Conservation (phyloP, 2,329 filamentous ascomycete species). For the Sporothrix protearum region DNA sequence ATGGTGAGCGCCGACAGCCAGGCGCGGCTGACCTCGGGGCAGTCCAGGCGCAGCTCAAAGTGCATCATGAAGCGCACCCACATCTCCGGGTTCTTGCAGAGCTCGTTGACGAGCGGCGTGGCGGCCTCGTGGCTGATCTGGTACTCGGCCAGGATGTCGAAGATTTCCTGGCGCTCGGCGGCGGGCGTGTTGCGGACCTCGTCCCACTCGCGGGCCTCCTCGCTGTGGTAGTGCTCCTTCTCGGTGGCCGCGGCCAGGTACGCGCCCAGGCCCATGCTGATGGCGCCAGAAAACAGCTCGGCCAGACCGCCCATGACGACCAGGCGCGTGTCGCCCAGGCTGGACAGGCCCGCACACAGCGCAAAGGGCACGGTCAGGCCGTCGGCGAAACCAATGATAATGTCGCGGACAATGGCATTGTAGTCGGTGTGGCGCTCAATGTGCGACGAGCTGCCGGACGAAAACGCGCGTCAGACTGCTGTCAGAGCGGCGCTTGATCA, state of each 20-base stretch:
- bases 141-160: conserved; percentile 46
- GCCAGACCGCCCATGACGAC: conserved; percentile 71
- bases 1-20: conserved; percentile 62
- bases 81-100: conserved; percentile 46
- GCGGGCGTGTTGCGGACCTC: conserved; percentile 42
- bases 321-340: conserved; percentile 60
- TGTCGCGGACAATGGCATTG: conserved; percentile 53
- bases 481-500: conserved; percentile 28
- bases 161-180: conserved; percentile 47
- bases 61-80: conserved; percentile 60
- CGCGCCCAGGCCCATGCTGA: conserved; percentile 73
- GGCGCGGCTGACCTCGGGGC: conserved; percentile 44
- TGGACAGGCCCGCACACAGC: conserved; percentile 68
- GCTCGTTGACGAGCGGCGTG: conserved; percentile 47
- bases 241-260: conserved; percentile 65
- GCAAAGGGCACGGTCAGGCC: conserved; percentile 78
- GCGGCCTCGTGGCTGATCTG: conserved; percentile 44
- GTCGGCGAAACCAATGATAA: conserved; percentile 73
- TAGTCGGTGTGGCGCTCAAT: conserved; percentile 36
- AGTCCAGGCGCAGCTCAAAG: conserved; percentile 51
- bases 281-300: conserved; percentile 71
- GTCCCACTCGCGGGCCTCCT: conserved; percentile 44
- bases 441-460: conserved; percentile 22
- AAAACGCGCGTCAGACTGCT: conserved; percentile 26
- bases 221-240: conserved; percentile 48